Base-by-base conservation (phyloP, 2,329 filamentous ascomycete genomes). In the Curvularia sp. region DNA sequence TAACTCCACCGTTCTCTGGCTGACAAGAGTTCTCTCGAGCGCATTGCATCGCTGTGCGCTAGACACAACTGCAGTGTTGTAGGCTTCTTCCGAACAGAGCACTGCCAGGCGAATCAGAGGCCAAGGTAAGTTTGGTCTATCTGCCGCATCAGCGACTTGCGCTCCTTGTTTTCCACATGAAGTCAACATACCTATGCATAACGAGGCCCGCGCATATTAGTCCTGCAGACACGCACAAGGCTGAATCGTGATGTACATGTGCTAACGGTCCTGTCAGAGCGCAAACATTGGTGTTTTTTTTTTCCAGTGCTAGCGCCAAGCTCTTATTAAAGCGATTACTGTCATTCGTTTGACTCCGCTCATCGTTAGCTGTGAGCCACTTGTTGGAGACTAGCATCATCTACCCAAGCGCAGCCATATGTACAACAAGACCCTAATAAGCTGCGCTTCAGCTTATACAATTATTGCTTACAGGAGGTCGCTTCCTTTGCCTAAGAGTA, bases 101-200 rank as follows among this genome's bases (percentile, higher is more conserved):
- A 33, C 49, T 42, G 39, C 49, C n/a, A 52, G 22, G 28, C 41
- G 49, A 18, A 52, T 42, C 26, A 52, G 38, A 52, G 26, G 24
- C 49, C 39, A 52, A 24, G 39, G 8, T n/a, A n/a, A 49, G 20
- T 24, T 39, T 39, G 22, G 33, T 49, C 48, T 49, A 39, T 5
- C 18, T 49, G 33, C 39, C 24, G 13, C 20, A 49, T 41, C 22
- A 49, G 48, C 22, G 31, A 49, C 33, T n/a, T 41, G 24, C 9
- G 22, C 31, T 28, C 10, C 30, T 10, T 31, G 10, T 31, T 31
- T 31, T 10, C 10, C 5, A 10, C 10, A 31, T 31, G 30, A 31
- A 31, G 30, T 31, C 30, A 5, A 26, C 33, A 28, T 49, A 39
- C 48, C 31, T 49, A 39, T 49, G 15, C 33, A 49, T 49, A 2